Evolutionary conservation across 192 early-diverging fungal species (phyloP), one percentile per base, ranked within the genome.

Genomic region (Irineochytrium annulatum): DNA sequence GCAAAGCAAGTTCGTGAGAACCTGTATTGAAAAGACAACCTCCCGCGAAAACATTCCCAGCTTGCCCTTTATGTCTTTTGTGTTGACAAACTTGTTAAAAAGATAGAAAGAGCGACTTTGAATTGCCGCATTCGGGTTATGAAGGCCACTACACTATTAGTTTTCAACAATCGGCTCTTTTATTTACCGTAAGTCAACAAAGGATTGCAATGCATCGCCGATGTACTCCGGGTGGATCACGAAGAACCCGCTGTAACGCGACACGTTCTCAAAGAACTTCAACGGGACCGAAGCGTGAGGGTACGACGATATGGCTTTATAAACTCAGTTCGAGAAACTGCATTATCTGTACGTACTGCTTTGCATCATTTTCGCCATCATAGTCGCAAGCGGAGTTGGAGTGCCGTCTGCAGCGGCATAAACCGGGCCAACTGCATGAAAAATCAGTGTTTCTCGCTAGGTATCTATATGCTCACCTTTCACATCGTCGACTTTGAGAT

Each of bases 41-140:
- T 20, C 19, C 11, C 33, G 29, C 5, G 49, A 45, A 62, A 37
- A 62, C 17, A 62, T 34, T n/a, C 49, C 52, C 34, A 46, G 41
- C 55, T 11, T 46, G 43, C 14, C 4, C 43, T 34, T 81, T 46
- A 62, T 19, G 3, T 62, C 49, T 27, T 62, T 62, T 3, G 72
- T 68, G 65, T 91, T 90, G 27, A 90, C 80, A 70, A 92, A 94
- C 34, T 88, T 81, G 59, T 87, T 77, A 59, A 97, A 91, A 22
- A 94, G 72, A 67, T 97, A 95, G 85, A 89, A 90, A 17, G 87
- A 85, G 22, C 95, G 75, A 1, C 80, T 76, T 27, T 91, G 84
- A 53, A 94, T 86, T 3, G 82, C 70, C 34, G 63, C 73, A 52
- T 82, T 72, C 3, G 85, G 73, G 52, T 93, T 82, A 57, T 90